Evolutionary conservation across 2,329 filamentous ascomycete genomes (phyloP), one percentile per base, ranked within the genome.

Genomic region (Colletotrichum tanaceti): DNA sequence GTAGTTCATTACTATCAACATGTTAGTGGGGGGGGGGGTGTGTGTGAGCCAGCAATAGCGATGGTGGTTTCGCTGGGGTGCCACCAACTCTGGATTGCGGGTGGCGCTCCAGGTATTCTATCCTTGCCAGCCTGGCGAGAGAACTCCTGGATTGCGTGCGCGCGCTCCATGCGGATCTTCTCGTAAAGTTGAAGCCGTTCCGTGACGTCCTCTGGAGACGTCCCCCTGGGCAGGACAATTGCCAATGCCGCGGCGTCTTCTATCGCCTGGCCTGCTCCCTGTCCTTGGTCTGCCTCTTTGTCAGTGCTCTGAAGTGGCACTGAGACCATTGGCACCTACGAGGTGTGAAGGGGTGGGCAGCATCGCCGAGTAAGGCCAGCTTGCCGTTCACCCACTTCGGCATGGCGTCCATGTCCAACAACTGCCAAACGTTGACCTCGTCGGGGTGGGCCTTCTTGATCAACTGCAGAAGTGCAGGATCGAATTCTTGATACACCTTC

Each of bases 261-360:
- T 50, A 92, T 91, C 0, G 90, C 90, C 65, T 70, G 67, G 2
- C 87, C 88, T 10, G 85, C 90, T 2, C 89, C 90, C 74, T 90
- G 88, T 0, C 85, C 88, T 76, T 89, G 87, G 50, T 77, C 76
- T 78, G 39, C 13, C 11, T 24, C 2, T 1, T 13, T 52, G 35
- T 71, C 3, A 63, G 60, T 22, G 39, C 22, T 14, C 18, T 18
- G 39, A 20, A 14, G 7, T 38, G 22, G 6, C 10, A 5, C 1
- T 2, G 2, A 14, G 4, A 38, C 9, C n/a, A 28, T 28, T 4
- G 4, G 18, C 2, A 76, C 81, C 76, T 75, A 85, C 83, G 85
- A 16, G 89, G 90, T 0, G 89, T 79, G 73, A 92, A 91, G 0
- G 90, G 89, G 74, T 93, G 90, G 0, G 89, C 90, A 0, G 90